Base-by-base conservation (phyloP, 1,284 basidiomycete species). In the Ceratobasidium sp. region DNA sequence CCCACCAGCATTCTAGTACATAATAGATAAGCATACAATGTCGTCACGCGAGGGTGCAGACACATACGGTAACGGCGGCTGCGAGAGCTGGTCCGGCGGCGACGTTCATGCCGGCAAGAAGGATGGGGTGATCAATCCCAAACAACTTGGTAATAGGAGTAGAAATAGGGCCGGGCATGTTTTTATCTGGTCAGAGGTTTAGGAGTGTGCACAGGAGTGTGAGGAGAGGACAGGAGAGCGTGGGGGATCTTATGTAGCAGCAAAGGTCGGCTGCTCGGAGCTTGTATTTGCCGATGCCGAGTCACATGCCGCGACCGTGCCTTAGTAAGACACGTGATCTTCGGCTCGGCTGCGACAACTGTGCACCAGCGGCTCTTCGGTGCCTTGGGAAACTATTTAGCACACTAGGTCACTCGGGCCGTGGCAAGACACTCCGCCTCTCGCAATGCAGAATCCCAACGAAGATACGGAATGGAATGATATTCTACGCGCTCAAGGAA, bases 391-490 rank as follows among this genome's bases (percentile, higher is more conserved):
- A 24, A 24, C 19, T 53, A 73, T 39, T 61, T 39, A 73, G 61
- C 22, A 19, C 43, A 22, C 39, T 27, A 27, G 46, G 41, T 39
- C 9, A 5, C 16, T 72, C 56, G n/a, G 24, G n/a, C 39, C 24
- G 22, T 64, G 22, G 27, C 39, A 14, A 37, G n/a, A 54, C n/a
- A 69, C 24, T 24, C 27, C 2, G 83, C 81, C 81, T 77, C 80
- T 16, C 49, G 46, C 76, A 5, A 76, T 76, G 51, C 74, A 76
- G 39, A 93, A 95, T 81, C 87, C 91, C 8, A 87, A 95, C 85
- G 92, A 95, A 84, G 95, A 97, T 81, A 96, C 95, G 0, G 95
- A 96, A 86, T 96, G 95, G 83, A 96, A 98, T 83, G 96, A 96
- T 80, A 93, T 92, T 39, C 88, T 98, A 9, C 92, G 95, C 74